Evolutionary conservation across 768 basidiomycete genomes (phyloP), one percentile per base, ranked within the genome.

Genomic region (Russula olivacea): DNA sequence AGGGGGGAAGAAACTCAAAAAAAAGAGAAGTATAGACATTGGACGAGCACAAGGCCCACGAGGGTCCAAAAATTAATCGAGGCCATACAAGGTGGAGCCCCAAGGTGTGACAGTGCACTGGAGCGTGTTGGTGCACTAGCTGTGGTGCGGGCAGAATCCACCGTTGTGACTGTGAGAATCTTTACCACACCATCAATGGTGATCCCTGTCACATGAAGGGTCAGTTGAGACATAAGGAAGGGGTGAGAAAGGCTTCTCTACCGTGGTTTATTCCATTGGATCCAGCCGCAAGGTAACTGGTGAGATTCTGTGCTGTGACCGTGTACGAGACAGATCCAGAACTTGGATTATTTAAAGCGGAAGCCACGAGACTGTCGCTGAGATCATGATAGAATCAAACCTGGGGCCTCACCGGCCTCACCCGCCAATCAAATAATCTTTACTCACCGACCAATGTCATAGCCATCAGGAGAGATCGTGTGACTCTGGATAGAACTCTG

Each of bases 161-260:
- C 28, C 28, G 82, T 79, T 3, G 73, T 79, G 21, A 86, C 80
- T 2, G 82, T 86, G 58, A 87, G 72, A 25, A 65, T 68, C 1
- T 78, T 78, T 17, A 82, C 80, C 38, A 80, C 75, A 49, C 85
- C 85, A 68, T 86, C 85, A 40, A 79, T 78, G 3, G 85, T 78
- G 57, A 86, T 88, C 32, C 76, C 85, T 84, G 64, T 56, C 15
- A 79, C 81, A 12, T 58, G n/a, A 34, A 40, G 51, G 43, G 48
- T 53, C 50, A 64, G 17, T 14, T 52, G 28, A 25, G 6, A 10
- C 14, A 17, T 9, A 4, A 8, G 49, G 38, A 23, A n/a, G 28
- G 19, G 15, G 30, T n/a, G 28, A 36, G 11, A 50, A 17, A 28
- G 4, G 40, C 3, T 15, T 0, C 14, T 73, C 19, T 57, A 79